A percentile compares a stretch with the other conserved stretches of the same genome.
Conservation (phyloP, 2,329 filamentous ascomycete species). For the Pseudocercospora macadamiae region DNA sequence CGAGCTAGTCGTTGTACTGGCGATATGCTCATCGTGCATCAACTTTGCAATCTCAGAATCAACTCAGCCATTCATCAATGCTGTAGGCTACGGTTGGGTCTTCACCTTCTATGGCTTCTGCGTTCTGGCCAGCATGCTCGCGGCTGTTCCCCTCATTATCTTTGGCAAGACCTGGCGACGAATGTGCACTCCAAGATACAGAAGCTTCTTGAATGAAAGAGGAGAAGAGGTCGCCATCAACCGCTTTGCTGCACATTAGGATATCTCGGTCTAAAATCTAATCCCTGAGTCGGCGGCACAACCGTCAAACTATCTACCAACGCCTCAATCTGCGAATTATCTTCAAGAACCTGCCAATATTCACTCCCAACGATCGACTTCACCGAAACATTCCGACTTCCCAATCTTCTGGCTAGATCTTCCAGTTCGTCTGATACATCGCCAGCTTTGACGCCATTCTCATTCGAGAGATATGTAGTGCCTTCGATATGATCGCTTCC, state of each 20-base stretch:
- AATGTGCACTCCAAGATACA: neutral
- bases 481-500: neutral
- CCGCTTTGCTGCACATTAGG: neutral
- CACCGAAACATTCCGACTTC: neutral
- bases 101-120: constrained; percentile 4
- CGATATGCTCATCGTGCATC: neutral
- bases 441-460: neutral
- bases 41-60: constrained; percentile 3
- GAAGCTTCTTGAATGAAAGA: neutral
- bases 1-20: neutral
- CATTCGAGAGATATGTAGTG: neutral
- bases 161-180: neutral
- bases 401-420: neutral
- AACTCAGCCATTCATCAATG: neutral
- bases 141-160: neutral
- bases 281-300: neutral
- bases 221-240: neutral
- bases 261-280: neutral
- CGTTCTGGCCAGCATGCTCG: neutral
- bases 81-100: neutral
- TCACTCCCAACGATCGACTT: neutral
- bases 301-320: neutral
- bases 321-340: neutral
- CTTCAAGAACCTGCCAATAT: neutral
- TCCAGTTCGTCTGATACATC: neutral